phyloP scores from a whole-genome alignment of 2,329 filamentous ascomycete genomes.

The Paecilomyces fulvus region DNA sequence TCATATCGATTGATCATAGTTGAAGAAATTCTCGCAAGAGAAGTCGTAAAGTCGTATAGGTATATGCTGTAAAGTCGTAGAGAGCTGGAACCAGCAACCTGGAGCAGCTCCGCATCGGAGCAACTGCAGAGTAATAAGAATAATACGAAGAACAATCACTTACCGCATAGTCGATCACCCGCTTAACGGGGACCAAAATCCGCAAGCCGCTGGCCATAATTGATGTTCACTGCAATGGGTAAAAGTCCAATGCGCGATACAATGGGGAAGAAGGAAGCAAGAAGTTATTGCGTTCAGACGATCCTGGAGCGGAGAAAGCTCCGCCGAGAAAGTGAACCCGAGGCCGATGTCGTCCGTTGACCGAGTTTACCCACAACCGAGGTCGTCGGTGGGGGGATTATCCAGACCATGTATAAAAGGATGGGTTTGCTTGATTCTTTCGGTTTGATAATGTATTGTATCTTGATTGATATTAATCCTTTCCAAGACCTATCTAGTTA shows the following conservation, averaged over 20 bases:
- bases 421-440: too few relatives aligned
- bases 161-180: constrained; percentile 82
- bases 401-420: too few relatives aligned
- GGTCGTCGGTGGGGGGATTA: background rate
- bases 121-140: background rate
- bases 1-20: background rate
- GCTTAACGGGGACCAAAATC: constrained; percentile 72
- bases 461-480: too few relatives aligned
- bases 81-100: background rate
- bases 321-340: background rate
- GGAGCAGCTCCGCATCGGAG: background rate
- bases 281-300: background rate
- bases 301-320: background rate
- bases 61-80: background rate
- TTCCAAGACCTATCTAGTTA: too few relatives aligned
- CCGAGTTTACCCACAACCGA: constrained; percentile 1
- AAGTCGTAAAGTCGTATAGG: background rate
- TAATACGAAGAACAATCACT: constrained; percentile 23
- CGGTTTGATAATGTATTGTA: too few relatives aligned
- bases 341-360: background rate
- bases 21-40: background rate
- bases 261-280: background rate
- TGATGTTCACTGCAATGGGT: constrained; percentile 8
- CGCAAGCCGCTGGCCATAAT: constrained; percentile 47
- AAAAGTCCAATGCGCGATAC: constrained; percentile 1